phyloP scores from a whole-genome alignment of 2,329 filamentous ascomycete species.

The Ascochyta viciae-villosae region DNA sequence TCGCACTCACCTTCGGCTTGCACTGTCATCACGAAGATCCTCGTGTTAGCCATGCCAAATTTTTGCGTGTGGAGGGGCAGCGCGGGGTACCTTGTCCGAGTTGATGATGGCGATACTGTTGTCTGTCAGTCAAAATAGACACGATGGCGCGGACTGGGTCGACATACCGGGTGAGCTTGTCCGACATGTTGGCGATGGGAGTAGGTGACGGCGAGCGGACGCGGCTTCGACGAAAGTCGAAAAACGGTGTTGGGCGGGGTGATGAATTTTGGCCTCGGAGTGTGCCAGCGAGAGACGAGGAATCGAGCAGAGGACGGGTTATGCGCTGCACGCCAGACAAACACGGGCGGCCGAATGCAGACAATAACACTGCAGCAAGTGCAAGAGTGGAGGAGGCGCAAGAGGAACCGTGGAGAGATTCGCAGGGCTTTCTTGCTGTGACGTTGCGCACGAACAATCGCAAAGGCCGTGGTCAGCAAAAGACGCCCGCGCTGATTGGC shows the following conservation, averaged over 20 bases:
- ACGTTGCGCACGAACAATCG: slow-evolving; percentile 28
- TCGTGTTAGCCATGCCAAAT: slow-evolving; percentile 41
- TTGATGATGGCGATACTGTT: slow-evolving; percentile 94
- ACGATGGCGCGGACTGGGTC: not conserved
- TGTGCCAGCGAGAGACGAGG: slow-evolving; percentile 20
- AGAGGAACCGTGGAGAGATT: slow-evolving; percentile 15
- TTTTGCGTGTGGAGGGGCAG: slow-evolving; percentile 51
- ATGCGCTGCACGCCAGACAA: slow-evolving; percentile 12
- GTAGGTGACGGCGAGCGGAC: slow-evolving; percentile 20
- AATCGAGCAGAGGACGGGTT: not conserved
- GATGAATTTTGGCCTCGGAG: slow-evolving; percentile 26
- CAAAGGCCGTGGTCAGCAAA: slow-evolving; percentile 26
- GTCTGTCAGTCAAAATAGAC: slow-evolving; percentile 24
- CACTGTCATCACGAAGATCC: slow-evolving; percentile 66
- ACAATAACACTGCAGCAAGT: slow-evolving; percentile 11
- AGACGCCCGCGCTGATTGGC: slow-evolving; percentile 27
- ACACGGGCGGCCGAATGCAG: slow-evolving; percentile 1
- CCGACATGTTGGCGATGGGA: slow-evolving; percentile 69
- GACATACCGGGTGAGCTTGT: slow-evolving; percentile 90
- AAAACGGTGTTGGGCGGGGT: slow-evolving; percentile 24
- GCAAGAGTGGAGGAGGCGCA: slow-evolving; percentile 15
- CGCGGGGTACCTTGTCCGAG: slow-evolving; percentile 81
- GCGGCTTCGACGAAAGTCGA: slow-evolving; percentile 18
- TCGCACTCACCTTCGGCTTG: slow-evolving; percentile 76
- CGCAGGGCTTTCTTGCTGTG: slow-evolving; percentile 18